Evolutionary conservation across 129 eudicot genomes (phyloP), one percentile per base, ranked within the genome.

Genomic region (Flaveria robusta): DNA sequence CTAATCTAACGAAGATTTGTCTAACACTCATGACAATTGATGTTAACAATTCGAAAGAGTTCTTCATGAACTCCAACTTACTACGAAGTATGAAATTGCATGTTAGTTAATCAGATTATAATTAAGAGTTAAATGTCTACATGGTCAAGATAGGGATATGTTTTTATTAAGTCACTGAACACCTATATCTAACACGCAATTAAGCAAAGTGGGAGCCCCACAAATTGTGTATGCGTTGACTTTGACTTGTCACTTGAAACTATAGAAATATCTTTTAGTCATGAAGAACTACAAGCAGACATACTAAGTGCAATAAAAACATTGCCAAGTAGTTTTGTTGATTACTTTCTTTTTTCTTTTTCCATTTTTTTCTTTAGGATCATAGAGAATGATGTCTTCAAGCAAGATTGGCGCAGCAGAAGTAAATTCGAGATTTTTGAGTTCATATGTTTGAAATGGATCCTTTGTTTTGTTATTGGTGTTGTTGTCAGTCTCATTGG

Each of bases 361-460:
- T 24, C 3, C 10, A 3, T 62, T 62, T 29, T 22, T 50, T 41
- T 18, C 13, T 42, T 15, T 5, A 93, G 98, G 92, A 90, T 93
- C 62, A 81, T 87, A 2, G 98, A 93, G 83, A 90, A 90, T 80
- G 97, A 88, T 62, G 73, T 90, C 56, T 85, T 86, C 86, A 90
- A 90, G 84, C 96, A 88, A 76, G 98, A 93, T 74, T 93, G 98
- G 98, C 79, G 98, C 75, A 85, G 83, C 70, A 74, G 96, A 71
- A 87, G 82, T 51, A 82, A 76, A 81, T 42, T 78, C 19, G 88
- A 93, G 78, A 85, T 87, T 43, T 86, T 71, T 49, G 96, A 93
- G 70, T 88, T 83, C 70, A 59, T 80, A 9, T 87, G 83, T 49
- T 82, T 84, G 88, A 93, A 93, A 83, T 93, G 98, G 98, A 81